Percentiles rank a stretch among this genome's conserved stretches.
Conservation (phyloP, 768 basidiomycete species). For the Leccinellum rugosiceps region DNA sequence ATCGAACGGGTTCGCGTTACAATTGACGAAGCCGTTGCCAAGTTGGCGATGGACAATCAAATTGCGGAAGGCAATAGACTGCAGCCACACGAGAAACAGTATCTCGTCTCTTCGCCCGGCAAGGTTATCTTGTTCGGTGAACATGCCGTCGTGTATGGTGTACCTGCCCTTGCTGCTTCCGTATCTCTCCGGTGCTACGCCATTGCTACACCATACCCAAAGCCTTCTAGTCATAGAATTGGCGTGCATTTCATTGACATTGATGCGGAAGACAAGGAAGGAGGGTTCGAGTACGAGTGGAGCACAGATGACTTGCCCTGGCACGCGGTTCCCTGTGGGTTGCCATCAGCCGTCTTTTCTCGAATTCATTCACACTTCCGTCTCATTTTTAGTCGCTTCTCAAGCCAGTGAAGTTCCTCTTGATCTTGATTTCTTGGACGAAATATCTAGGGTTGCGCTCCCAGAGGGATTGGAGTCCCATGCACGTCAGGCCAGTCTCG, state of each 20-base stretch:
- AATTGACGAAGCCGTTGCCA: constrained; percentile 64
- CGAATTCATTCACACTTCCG: background rate
- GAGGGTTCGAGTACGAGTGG: constrained; percentile 77
- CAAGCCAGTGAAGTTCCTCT: constrained; percentile 39
- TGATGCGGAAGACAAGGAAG: constrained; percentile 27
- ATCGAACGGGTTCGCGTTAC: constrained; percentile 45
- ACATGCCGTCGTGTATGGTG: constrained; percentile 97
- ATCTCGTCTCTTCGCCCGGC: constrained; percentile 93
- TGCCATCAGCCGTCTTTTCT: background rate
- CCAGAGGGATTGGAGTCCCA: constrained; percentile 29
- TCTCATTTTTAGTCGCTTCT: constrained; percentile 8
- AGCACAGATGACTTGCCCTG: constrained; percentile 74
- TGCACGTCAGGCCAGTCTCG: constrained; percentile 50
- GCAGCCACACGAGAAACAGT: constrained; percentile 46
- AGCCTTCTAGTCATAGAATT: constrained; percentile 45
- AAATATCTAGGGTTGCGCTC: constrained; percentile 51
- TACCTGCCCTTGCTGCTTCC: constrained; percentile 94
- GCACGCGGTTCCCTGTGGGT: constrained; percentile 54
- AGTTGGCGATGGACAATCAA: constrained; percentile 44
- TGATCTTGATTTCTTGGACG: constrained; percentile 70
- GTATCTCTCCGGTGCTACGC: constrained; percentile 96
- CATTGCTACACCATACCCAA: constrained; percentile 69
- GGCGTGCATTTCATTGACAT: constrained; percentile 75
- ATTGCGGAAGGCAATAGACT: constrained; percentile 3
- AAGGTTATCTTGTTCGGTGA: constrained; percentile 99